Base-by-base conservation (phyloP, 768 basidiomycete species). In the Hortiboletus flavorubellus region DNA sequence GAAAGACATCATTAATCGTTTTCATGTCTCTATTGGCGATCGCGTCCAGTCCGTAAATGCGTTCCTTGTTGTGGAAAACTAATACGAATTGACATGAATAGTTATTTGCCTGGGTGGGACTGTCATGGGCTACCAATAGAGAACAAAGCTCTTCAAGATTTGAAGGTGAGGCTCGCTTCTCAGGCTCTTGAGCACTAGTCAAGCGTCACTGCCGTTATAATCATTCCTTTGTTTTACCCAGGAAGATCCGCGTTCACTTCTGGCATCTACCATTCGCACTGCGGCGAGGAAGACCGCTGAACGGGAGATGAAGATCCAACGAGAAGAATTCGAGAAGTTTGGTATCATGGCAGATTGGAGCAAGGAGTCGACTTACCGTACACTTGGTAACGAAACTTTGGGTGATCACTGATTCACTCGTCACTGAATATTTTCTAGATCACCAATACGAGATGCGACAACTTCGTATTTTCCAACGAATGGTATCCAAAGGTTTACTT, bases 111-210 rank as follows among this genome's bases (percentile, higher is more conserved):
- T 35, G 96, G 96, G 10, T 99, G 93, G 93, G 96, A 99, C 65
- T 98, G 96, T 64, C 96, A 99, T 68, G 96, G 96, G 7, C 82
- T 98, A 12, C 96, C 96, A 0, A 98, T 98, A 57, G 96, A 98
- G 69, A 92, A 93, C 61, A 98, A 97, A 65, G 91, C 94, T 0
- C 74, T 99, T 35, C 77, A 87, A 56, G 81, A 87, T 23, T 76
- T 96, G 29, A 79, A 82, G 52, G 91, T 91, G 65, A 51, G 81
- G 3, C n/a, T 31, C 31, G 8, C 37, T 34, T 53, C 39, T 2
- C 29, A 49, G 10, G 18, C n/a, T 41, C 14, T 21, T 5, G 7
- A 40, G 40, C 16, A 11, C 6, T 29, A 12, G 10, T 15, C 41
- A 23, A 21, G 21, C 11, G 16, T 15, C 11, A 46, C 16, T 12